phyloP scores from a whole-genome alignment of 352 stramenopile genomes.

The Blastocystis sp. region DNA sequence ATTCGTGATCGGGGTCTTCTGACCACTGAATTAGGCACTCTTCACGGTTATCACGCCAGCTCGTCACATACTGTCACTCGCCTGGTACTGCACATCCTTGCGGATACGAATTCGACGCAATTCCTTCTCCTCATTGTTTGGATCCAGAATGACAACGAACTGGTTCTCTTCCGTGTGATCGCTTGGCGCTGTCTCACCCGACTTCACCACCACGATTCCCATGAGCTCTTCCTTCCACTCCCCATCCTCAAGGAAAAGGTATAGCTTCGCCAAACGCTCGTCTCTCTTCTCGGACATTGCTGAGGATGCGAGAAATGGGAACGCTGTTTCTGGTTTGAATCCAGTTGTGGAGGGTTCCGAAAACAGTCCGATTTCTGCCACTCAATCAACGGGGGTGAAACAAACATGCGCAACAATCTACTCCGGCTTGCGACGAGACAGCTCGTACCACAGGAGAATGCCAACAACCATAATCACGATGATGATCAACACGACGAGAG shows the following conservation, averaged over 20 bases:
- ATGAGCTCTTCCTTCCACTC: slow-evolving; percentile 56
- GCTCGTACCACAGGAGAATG: slow-evolving; percentile 39
- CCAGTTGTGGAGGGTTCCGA: not conserved
- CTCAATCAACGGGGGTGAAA: not conserved
- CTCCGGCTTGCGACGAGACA: slow-evolving; percentile 1
- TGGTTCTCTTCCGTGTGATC: slow-evolving; percentile 5
- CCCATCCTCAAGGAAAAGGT: slow-evolving; percentile 47
- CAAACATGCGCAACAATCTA: slow-evolving; percentile 3
- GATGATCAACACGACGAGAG: slow-evolving; percentile 38
- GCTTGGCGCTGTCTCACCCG: not conserved
- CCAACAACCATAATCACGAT: slow-evolving; percentile 51
- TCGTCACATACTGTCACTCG: slow-evolving; percentile 17
- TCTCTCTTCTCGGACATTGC: slow-evolving; percentile 65
- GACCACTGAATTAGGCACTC: slow-evolving; percentile 71
- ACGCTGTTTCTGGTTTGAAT: not conserved
- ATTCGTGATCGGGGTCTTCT: slow-evolving; percentile 51
- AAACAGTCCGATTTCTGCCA: not conserved
- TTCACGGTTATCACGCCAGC: not conserved
- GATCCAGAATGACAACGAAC: slow-evolving; percentile 31
- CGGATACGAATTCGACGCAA: slow-evolving; percentile 36
- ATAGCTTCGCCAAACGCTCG: slow-evolving; percentile 45
- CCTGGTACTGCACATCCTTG: slow-evolving; percentile 22
- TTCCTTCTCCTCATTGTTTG: not conserved
- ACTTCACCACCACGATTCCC: slow-evolving; percentile 34
- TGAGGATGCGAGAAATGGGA: not conserved